Conservation (phyloP, 169 alveolate genomes). For the Eimeria necatrix region DNA sequence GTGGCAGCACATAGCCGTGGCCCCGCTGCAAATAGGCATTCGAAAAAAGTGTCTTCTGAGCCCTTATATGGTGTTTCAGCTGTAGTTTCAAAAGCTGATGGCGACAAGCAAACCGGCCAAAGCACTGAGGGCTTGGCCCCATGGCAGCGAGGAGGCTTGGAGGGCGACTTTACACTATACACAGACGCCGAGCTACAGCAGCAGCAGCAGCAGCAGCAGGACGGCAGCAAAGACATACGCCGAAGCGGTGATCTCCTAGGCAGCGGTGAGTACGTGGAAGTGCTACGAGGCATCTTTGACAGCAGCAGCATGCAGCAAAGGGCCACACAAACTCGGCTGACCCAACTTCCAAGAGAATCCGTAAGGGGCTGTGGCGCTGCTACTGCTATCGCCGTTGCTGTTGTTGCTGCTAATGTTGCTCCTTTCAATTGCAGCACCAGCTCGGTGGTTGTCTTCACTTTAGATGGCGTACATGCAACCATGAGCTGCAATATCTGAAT, state of each 20-base stretch:
- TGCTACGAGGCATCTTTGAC: constrained; percentile 73
- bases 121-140: not conserved
- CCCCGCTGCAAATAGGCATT: not conserved
- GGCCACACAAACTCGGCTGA: constrained; percentile 65
- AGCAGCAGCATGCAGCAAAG: constrained; percentile 77
- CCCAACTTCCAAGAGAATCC: constrained; percentile 53
- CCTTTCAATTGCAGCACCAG: not conserved
- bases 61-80: not conserved
- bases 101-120: not conserved
- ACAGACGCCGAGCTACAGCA: constrained; percentile 50
- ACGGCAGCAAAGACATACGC: constrained; percentile 19
- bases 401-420: not conserved
- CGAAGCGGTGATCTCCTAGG: constrained; percentile 27
- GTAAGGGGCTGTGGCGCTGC: constrained; percentile 4
- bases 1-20: not conserved
- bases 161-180: constrained; percentile 51
- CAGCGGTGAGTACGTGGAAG: constrained; percentile 73
- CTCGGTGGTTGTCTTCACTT: no score
- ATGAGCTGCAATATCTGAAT: no score
- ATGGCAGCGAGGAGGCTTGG: constrained; percentile 25
- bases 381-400: not conserved
- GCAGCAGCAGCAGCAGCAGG: constrained; percentile 59
- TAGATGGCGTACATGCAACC: no score
- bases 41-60: not conserved
- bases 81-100: not conserved